phyloP scores from a whole-genome alignment of 1,284 basidiomycete genomes.

The Heimioporus retisporus region DNA sequence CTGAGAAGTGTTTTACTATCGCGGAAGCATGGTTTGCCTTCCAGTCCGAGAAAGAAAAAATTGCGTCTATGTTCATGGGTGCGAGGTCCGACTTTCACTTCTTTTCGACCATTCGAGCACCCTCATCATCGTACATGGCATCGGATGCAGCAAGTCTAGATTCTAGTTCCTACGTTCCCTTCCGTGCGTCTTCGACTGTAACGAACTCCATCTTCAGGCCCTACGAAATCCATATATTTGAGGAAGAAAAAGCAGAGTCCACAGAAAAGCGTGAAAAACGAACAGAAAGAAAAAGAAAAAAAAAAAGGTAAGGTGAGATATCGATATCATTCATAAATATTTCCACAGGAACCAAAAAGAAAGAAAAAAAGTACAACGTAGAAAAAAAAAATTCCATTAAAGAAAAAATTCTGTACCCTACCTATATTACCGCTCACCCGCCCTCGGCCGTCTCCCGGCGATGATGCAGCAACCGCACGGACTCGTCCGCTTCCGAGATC shows the following conservation, averaged over 20 bases:
- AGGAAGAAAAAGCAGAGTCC: not conserved
- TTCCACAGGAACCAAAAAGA: slow-evolving; percentile 25
- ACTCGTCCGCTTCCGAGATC: slow-evolving; percentile 41
- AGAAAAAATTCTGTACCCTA: slow-evolving; percentile 23
- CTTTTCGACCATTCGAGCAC: too few relatives aligned
- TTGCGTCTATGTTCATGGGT: too few relatives aligned
- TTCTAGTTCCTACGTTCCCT: too few relatives aligned
- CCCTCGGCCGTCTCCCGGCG: slow-evolving; percentile 59
- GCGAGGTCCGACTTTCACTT: too few relatives aligned
- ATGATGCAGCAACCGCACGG: slow-evolving; percentile 42
- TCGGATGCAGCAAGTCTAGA: too few relatives aligned
- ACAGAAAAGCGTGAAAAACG: not conserved
- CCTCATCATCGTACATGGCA: too few relatives aligned
- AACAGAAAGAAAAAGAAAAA: slow-evolving; percentile 3
- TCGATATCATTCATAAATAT: slow-evolving; percentile 46
- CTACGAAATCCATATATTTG: slow-evolving; percentile 22
- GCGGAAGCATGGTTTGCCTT: too few relatives aligned
- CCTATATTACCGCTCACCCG: slow-evolving; percentile 36
- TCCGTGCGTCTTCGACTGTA: too few relatives aligned
- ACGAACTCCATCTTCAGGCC: too few relatives aligned
- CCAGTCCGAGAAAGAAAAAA: too few relatives aligned
- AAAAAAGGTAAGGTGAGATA: slow-evolving; percentile 34
- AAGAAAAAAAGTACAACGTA: too few relatives aligned
- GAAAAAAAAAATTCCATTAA: slow-evolving; percentile 28
- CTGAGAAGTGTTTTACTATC: too few relatives aligned